Percentiles rank a stretch among this genome's conserved stretches.
Conservation (phyloP, 2,329 filamentous ascomycete genomes). For the Alternaria arborescens region DNA sequence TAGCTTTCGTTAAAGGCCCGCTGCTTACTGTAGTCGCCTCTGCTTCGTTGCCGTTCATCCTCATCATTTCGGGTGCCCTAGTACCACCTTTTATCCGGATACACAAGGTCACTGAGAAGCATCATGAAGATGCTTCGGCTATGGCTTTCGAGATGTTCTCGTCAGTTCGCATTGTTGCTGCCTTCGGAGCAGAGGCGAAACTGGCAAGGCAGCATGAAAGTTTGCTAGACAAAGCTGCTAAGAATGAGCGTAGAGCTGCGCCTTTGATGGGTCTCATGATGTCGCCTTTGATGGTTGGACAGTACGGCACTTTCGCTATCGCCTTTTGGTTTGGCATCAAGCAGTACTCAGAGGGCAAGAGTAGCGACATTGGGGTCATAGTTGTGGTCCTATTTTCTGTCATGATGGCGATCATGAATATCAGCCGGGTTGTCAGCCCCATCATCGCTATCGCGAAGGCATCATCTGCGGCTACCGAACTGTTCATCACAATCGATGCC, state of each 20-base stretch:
- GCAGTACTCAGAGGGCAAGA: slow-evolving; percentile 43
- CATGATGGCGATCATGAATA: slow-evolving; percentile 48
- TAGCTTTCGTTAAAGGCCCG: slow-evolving; percentile 63
- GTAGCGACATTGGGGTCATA: slow-evolving; percentile 43
- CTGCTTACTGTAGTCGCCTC: slow-evolving; percentile 61
- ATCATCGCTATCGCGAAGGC: slow-evolving; percentile 49
- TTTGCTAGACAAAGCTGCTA: slow-evolving; percentile 37
- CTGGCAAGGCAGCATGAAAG: slow-evolving; percentile 41
- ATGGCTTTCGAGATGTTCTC: slow-evolving; percentile 52
- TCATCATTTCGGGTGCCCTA: slow-evolving; percentile 42
- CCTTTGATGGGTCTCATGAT: slow-evolving; percentile 48
- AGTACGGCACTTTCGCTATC: slow-evolving; percentile 50
- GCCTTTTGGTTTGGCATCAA: slow-evolving; percentile 53
- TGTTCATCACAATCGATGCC: slow-evolving; percentile 50
- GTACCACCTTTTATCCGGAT: slow-evolving; percentile 46
- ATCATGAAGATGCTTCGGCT: slow-evolving; percentile 47
- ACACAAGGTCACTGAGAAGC: slow-evolving; percentile 43
- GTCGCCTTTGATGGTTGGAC: slow-evolving; percentile 45
- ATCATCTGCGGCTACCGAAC: slow-evolving; percentile 44
- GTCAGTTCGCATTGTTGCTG: slow-evolving; percentile 48
- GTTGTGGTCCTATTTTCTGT: slow-evolving; percentile 52
- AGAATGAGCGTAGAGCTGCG: slow-evolving; percentile 37
- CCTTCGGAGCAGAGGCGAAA: slow-evolving; percentile 51
- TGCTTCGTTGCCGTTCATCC: slow-evolving; percentile 53
- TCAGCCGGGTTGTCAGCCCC: slow-evolving; percentile 42